Percentiles rank a stretch among this genome's conserved stretches.
Evolutionary conservation across 441 rosid genomes (phyloP).

Genomic region (Croton setiger): DNA sequence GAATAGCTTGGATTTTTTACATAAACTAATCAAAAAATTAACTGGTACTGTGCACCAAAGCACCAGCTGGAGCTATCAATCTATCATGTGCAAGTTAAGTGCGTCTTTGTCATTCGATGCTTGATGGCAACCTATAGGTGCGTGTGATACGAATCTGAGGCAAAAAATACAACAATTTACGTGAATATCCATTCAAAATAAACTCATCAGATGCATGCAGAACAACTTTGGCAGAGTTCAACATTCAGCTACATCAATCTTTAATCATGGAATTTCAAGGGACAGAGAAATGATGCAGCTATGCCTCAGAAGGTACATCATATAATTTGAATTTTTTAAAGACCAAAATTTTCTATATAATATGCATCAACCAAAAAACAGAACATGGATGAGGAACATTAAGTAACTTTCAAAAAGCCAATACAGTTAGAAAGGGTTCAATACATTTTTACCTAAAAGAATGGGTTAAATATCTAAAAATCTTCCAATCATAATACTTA

Average conservation of each 20-base stretch:
- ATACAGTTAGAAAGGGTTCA: too few relatives aligned
- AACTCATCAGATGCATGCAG: not conserved
- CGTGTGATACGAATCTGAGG: slow-evolving; percentile 75
- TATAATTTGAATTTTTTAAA: too few relatives aligned
- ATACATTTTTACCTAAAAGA: too few relatives aligned
- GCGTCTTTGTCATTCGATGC: slow-evolving; percentile 17
- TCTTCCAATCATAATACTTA: too few relatives aligned
- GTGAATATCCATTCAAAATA: not conserved
- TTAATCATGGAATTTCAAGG: too few relatives aligned
- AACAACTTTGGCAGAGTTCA: not conserved
- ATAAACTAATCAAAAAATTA: not conserved
- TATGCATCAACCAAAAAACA: too few relatives aligned
- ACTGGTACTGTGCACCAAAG: not conserved
- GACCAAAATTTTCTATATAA: too few relatives aligned
- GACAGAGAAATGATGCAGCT: too few relatives aligned
- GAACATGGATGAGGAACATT: too few relatives aligned
- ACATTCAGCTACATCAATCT: not conserved
- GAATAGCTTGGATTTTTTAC: not conserved
- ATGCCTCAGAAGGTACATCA: too few relatives aligned
- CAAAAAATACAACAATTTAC: slow-evolving; percentile 14
- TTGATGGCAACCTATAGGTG: slow-evolving; percentile 45
- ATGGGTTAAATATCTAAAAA: too few relatives aligned
- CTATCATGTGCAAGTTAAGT: not conserved
- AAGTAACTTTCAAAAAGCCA: too few relatives aligned
- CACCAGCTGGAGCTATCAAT: slow-evolving; percentile 4